Conservation (phyloP, 495 filamentous ascomycete species). For the Xylona heveae region DNA sequence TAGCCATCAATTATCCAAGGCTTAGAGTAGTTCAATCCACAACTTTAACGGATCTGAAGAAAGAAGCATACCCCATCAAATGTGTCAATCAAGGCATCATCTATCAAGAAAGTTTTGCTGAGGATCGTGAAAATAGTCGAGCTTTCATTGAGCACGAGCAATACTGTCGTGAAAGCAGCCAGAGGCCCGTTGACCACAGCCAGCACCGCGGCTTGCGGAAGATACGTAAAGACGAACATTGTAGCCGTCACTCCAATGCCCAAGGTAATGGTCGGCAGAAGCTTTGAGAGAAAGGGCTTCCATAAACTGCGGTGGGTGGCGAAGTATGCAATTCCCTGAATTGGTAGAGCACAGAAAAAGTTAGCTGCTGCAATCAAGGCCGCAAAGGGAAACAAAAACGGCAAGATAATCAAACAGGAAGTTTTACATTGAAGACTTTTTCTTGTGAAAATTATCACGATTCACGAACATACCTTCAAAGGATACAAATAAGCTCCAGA, state of each 20-base stretch:
- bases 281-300: constrained; percentile 45
- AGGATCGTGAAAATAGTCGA: constrained; percentile 57
- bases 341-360: constrained; percentile 5
- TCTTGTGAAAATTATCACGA: too few relatives aligned
- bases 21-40: not conserved
- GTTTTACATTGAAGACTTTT: too few relatives aligned
- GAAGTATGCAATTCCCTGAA: constrained; percentile 63
- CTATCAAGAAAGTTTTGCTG: constrained; percentile 52
- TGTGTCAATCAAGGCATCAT: constrained; percentile 66
- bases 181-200: constrained; percentile 73
- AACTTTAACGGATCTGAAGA: constrained; percentile 3
- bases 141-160: constrained; percentile 66
- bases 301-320: constrained; percentile 34
- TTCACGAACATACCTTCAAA: constrained; percentile 53
- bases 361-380: too few relatives aligned
- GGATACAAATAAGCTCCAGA: constrained; percentile 76
- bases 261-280: constrained; percentile 28
- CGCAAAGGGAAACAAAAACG: constrained; percentile 1
- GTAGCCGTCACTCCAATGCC: constrained; percentile 19
- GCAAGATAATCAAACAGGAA: too few relatives aligned
- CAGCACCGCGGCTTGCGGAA: constrained; percentile 67
- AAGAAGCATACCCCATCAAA: constrained; percentile 67
- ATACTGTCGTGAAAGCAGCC: constrained; percentile 49
- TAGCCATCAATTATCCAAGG: not conserved
- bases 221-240: constrained; percentile 78